These are phyloP conservation scores for Diutina neorugosa DNA, from an alignment of 1,139 yeast genomes.

Conservation along the genomic window DNA sequence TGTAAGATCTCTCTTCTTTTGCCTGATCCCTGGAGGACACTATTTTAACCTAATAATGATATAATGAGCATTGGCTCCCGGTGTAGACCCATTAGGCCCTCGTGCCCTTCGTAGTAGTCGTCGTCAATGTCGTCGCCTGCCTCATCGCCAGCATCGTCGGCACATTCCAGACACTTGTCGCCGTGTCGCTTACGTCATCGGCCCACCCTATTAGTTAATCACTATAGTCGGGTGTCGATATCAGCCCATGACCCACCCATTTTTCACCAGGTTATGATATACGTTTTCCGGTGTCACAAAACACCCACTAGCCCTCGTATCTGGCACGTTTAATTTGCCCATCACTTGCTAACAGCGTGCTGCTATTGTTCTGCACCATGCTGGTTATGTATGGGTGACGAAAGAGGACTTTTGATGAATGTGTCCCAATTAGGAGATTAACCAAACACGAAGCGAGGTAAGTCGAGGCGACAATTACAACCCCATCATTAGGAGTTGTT, in stretches of 20 bases:
- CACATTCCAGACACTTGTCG: neutral
- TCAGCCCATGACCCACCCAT: too few relatives aligned
- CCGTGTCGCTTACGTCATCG: neutral
- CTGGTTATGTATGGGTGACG: neutral
- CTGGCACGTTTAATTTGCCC: neutral
- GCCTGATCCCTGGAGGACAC: neutral
- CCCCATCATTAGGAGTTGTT: neutral
- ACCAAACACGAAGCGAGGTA: neutral
- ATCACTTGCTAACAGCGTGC: neutral
- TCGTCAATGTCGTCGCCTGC: neutral
- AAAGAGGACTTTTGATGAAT: neutral
- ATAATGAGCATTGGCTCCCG: neutral
- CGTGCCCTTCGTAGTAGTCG: neutral
- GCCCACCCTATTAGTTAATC: neutral
- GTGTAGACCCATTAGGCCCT: neutral
- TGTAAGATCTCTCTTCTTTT: neutral
- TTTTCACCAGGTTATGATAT: too few relatives aligned
- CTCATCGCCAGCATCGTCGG: neutral
- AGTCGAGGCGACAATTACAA: neutral
- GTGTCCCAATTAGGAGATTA: neutral
- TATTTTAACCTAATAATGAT: neutral
- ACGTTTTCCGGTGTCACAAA: neutral
- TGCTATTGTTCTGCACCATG: neutral
- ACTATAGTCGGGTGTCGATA: neutral
- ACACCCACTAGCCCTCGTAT: neutral